Conservation (phyloP, 441 rosid species). For the Syzygium syzygioides region DNA sequence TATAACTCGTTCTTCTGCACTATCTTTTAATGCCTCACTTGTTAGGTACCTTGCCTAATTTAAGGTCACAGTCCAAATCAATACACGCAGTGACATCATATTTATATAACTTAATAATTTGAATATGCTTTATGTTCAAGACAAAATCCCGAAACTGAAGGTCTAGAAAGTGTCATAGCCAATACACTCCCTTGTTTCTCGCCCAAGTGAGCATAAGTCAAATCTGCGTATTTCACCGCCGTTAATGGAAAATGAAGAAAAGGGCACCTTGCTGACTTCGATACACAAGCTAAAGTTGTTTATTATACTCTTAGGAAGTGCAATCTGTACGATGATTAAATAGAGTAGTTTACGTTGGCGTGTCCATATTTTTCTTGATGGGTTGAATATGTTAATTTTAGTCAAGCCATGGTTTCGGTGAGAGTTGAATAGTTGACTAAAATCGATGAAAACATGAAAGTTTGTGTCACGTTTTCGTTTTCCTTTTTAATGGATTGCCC, state of each 20-base stretch:
- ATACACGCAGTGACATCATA: neutral
- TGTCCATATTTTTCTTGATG: no score
- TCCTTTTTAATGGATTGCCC: no score
- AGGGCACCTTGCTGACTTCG: neutral
- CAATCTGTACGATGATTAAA: neutral
- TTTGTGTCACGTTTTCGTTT: neutral
- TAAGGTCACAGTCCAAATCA: neutral
- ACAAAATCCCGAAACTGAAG: neutral
- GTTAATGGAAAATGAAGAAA: neutral
- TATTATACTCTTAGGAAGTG: neutral
- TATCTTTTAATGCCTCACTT: neutral
- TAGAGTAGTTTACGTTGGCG: neutral
- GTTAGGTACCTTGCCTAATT: neutral
- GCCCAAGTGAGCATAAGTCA: neutral
- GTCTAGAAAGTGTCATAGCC: neutral
- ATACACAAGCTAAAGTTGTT: neutral
- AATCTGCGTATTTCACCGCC: neutral
- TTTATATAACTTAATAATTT: no score
- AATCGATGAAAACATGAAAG: neutral
- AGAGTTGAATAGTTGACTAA: neutral
- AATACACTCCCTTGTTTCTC: neutral
- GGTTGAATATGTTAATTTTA: no score
- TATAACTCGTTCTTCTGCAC: neutral
- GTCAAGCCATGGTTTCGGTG: neutral
- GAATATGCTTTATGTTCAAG: neutral